Evolutionary conservation across 371 early-diverging fungal genomes (phyloP), one percentile per base, ranked within the genome.

Genomic region (Rhizomucor miehei): DNA sequence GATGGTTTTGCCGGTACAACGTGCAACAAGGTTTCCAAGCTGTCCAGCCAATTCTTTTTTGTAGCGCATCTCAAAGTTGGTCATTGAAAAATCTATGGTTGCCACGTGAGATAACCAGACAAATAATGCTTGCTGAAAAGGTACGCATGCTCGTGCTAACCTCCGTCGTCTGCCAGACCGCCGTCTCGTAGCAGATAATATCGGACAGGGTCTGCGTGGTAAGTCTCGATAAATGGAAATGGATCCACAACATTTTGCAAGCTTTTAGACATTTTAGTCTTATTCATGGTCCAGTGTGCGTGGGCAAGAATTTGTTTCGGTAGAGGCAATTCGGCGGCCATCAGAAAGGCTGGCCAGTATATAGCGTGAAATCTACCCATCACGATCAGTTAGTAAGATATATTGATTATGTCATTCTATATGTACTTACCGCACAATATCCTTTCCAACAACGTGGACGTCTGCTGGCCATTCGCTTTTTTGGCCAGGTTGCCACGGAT

Each of bases 331-430:
- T 75, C 84, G 5, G 91, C 90, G 0, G 96, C 97, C 83, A 97
- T 82, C 49, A 96, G 66, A 57, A 98, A 90, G 0, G 95, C 96
- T 0, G 96, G 96, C 95, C 96, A 97, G 62, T 92, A 96, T 16
- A 97, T 87, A 0, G 94, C 91, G 66, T 98, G 98, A 70, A 97
- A 97, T 44, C 89, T 83, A 48, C 43, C 17, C 4, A 16, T 6
- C 13, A 5, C 5, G 24, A 11, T 54, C 20, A 38, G 40, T 35
- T n/a, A n/a, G n/a, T n/a, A n/a, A n/a, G n/a, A n/a, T n/a, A n/a
- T n/a, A n/a, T n/a, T n/a, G n/a, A n/a, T n/a, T n/a, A n/a, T n/a
- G n/a, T n/a, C n/a, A n/a, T n/a, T n/a, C n/a, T n/a, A n/a, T n/a
- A n/a, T n/a, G 11, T 21, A 12, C 51, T 44, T 71, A 84, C 80